Conservation (phyloP, 805 yeast genomes). For the Kodamaea kaohsiungensis region DNA sequence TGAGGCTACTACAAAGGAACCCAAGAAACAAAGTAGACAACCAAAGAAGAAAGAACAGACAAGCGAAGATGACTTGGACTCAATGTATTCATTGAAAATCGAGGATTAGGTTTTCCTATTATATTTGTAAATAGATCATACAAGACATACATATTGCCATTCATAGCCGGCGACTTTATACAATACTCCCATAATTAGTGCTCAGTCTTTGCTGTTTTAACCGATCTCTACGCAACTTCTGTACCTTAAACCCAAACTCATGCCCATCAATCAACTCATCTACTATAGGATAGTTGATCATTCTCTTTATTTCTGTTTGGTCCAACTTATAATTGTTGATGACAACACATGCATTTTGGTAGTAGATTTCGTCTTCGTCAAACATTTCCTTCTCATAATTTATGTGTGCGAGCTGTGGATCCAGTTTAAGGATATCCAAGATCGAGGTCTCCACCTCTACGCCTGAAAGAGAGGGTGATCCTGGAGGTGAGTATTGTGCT, state of each 20-base stretch:
- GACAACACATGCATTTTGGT: constrained; percentile 31
- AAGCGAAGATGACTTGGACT: constrained; percentile 38
- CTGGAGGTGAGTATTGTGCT: constrained; percentile 18
- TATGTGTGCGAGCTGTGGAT: constrained; percentile 14
- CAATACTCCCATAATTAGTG: constrained; percentile 30
- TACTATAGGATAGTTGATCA: constrained; percentile 46
- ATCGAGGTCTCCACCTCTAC: constrained; percentile 6
- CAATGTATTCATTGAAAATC: constrained; percentile 41
- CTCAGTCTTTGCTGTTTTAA: constrained; percentile 5
- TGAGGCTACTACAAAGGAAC: constrained; percentile 9
- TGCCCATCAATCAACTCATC: constrained; percentile 43
- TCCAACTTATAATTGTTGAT: constrained; percentile 36
- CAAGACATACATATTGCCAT: not conserved
- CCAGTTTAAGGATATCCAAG: constrained; percentile 8
- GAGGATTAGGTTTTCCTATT: constrained; percentile 26
- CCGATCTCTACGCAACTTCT: constrained; percentile 33
- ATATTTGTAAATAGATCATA: not conserved
- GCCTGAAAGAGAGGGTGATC: constrained; percentile 16
- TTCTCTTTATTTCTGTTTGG: constrained; percentile 32
- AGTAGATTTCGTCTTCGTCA: constrained; percentile 40
- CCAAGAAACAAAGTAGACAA: constrained; percentile 15
- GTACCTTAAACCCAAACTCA: constrained; percentile 42
- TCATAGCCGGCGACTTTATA: constrained; percentile 10
- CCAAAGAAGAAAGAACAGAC: constrained; percentile 17
- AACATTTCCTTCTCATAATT: constrained; percentile 34